A percentile compares a stretch with the other conserved stretches of the same genome.
Conservation (phyloP, 1,139 yeast species). For the Hemisphaericaspora lyxosophila region DNA sequence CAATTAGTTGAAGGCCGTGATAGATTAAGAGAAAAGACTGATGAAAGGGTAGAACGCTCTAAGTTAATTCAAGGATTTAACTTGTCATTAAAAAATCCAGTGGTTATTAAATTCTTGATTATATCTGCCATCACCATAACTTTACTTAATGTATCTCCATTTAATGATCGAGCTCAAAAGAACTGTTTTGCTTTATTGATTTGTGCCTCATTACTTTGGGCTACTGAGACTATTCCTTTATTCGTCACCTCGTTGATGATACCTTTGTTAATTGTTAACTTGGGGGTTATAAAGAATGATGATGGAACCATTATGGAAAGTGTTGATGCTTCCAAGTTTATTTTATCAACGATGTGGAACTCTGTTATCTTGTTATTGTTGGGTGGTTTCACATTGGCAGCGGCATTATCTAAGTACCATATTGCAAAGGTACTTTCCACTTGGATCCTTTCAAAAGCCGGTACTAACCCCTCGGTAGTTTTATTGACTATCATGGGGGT, state of each 20-base stretch:
- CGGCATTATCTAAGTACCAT: slow-evolving; percentile 68
- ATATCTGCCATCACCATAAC: slow-evolving; percentile 48
- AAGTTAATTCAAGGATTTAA: slow-evolving; percentile 28
- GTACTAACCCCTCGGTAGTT: slow-evolving; percentile 64
- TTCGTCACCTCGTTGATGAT: slow-evolving; percentile 65
- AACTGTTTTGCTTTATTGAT: slow-evolving; percentile 69
- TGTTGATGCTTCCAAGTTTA: slow-evolving; percentile 52
- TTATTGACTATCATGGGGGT: slow-evolving; percentile 66
- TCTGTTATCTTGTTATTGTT: slow-evolving; percentile 67
- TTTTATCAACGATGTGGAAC: slow-evolving; percentile 68
- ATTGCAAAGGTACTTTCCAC: slow-evolving; percentile 69
- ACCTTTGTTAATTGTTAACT: slow-evolving; percentile 57
- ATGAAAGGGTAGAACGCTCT: slow-evolving; percentile 14
- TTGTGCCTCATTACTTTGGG: slow-evolving; percentile 73
- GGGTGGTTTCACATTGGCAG: slow-evolving; percentile 76
- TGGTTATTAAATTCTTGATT: slow-evolving; percentile 44
- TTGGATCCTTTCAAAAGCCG: slow-evolving; percentile 62
- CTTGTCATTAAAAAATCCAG: slow-evolving; percentile 40
- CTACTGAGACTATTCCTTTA: slow-evolving; percentile 69
- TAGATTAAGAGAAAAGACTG: slow-evolving; percentile 15
- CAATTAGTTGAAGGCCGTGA: slow-evolving; percentile 14
- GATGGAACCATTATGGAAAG: slow-evolving; percentile 57
- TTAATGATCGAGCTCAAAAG: slow-evolving; percentile 58
- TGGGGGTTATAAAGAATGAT: slow-evolving; percentile 57
- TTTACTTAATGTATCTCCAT: slow-evolving; percentile 54